A percentile compares a stretch with the other conserved stretches of the same genome.
Evolutionary conservation across 441 rosid genomes (phyloP).

Genomic region (Euphorbia schlechtendalii): DNA sequence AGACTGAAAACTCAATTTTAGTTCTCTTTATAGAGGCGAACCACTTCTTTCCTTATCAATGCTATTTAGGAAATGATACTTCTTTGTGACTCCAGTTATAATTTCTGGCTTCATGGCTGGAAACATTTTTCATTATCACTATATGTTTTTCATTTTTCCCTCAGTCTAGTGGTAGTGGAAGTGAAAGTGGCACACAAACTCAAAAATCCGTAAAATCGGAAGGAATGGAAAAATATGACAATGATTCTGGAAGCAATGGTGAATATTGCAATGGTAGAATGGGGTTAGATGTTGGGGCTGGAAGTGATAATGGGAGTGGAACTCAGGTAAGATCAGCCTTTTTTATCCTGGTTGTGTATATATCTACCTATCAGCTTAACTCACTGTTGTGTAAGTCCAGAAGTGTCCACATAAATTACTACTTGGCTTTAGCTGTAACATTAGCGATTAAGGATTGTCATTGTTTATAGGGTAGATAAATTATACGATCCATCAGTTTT

Average conservation of each 20-base stretch:
- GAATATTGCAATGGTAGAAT: slow-evolving; percentile 37
- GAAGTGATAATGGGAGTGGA: slow-evolving; percentile 61
- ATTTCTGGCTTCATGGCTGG: not conserved
- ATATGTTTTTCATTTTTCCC: slow-evolving; percentile 15
- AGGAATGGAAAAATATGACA: slow-evolving; percentile 33
- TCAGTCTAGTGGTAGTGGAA: slow-evolving; percentile 72
- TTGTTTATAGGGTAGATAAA: not conserved
- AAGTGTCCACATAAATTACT: too few species aligned
- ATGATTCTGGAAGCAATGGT: slow-evolving; percentile 41
- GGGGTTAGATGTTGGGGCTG: slow-evolving; percentile 34
- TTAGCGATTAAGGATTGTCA: not conserved
- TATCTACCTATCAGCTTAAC: not conserved
- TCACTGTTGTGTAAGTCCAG: not conserved
- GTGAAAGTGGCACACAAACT: slow-evolving; percentile 54
- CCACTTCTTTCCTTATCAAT: not conserved
- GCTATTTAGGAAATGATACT: not conserved
- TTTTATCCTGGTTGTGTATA: not conserved
- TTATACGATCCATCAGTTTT: not conserved
- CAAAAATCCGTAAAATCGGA: slow-evolving; percentile 40
- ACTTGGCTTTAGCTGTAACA: not conserved
- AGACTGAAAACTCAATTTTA: slow-evolving; percentile 6
- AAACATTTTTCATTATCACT: not conserved
- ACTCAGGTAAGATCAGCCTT: slow-evolving; percentile 60
- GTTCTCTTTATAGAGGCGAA: not conserved
- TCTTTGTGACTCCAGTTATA: not conserved